Conservation (phyloP, 192 early-diverging fungal species). For the Coemansia aciculifera region DNA sequence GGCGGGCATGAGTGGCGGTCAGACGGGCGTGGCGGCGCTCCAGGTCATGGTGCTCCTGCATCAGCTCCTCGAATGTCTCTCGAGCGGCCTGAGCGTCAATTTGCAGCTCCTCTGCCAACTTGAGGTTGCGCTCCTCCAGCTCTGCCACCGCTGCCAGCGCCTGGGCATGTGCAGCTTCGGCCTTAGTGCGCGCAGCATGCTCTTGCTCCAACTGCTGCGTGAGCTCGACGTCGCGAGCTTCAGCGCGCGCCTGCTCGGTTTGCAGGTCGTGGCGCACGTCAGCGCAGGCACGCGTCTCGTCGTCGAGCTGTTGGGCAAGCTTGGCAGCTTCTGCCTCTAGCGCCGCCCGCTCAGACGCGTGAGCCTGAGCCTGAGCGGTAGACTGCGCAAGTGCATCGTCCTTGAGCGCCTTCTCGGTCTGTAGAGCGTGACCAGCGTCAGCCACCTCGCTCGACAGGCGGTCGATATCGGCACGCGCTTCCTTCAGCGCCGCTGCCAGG, state of each 20-base stretch:
- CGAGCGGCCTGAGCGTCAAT: slow-evolving; percentile 49
- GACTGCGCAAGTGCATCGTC: slow-evolving; percentile 15
- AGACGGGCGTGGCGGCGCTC: slow-evolving; percentile 25
- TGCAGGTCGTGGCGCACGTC: slow-evolving; percentile 1
- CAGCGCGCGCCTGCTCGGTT: slow-evolving; percentile 6
- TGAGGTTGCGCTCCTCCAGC: slow-evolving; percentile 30
- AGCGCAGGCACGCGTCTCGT: not conserved
- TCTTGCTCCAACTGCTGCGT: slow-evolving; percentile 20
- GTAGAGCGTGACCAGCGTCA: slow-evolving; percentile 7
- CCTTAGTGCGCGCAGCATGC: slow-evolving; percentile 9
- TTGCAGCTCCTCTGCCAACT: slow-evolving; percentile 42
- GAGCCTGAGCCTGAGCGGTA: slow-evolving; percentile 11
- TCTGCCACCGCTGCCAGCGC: slow-evolving; percentile 17
- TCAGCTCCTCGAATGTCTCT: slow-evolving; percentile 47
- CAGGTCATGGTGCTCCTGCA: slow-evolving; percentile 43
- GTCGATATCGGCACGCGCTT: slow-evolving; percentile 20
- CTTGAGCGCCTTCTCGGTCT: slow-evolving; percentile 11
- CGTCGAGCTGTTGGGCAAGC: slow-evolving; percentile 11
- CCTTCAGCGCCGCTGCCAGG: slow-evolving; percentile 27
- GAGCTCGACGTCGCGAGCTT: slow-evolving; percentile 5
- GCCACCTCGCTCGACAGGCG: slow-evolving; percentile 6
- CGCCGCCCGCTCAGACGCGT: slow-evolving; percentile 9
- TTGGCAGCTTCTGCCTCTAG: slow-evolving; percentile 13
- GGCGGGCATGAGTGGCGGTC: slow-evolving; percentile 18
- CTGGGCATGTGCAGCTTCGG: slow-evolving; percentile 14